Evolutionary conservation across 1,139 yeast species (phyloP).

Genomic region (Suhomyces atakaporum): DNA sequence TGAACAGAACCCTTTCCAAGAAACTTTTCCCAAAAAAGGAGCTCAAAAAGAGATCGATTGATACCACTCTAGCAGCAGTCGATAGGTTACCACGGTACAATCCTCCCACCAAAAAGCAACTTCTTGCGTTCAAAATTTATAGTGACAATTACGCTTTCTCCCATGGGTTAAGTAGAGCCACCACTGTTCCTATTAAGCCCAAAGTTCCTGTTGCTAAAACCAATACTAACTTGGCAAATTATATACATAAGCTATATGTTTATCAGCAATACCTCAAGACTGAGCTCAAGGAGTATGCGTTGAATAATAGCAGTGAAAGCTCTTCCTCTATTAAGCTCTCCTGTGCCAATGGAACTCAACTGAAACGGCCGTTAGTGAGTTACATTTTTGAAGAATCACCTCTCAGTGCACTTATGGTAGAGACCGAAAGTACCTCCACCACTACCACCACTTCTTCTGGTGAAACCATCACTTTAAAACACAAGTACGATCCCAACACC

Average conservation of each 20-base stretch:
- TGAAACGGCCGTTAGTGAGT: neutral
- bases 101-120: constrained; percentile 18
- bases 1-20: constrained; percentile 12
- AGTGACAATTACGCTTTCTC: constrained; percentile 1
- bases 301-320: constrained; percentile 1
- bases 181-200: constrained; percentile 16
- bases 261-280: constrained; percentile 16
- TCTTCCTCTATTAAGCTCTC: constrained; percentile 1
- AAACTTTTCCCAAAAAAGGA: constrained; percentile 5
- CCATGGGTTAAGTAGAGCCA: neutral
- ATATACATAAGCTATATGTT: constrained; percentile 23
- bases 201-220: constrained; percentile 24
- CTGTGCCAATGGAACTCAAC: neutral
- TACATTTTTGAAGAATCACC: neutral
- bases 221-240: constrained; percentile 27
- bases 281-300: constrained; percentile 5
- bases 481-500: constrained; percentile 12
- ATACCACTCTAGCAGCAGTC: neutral
- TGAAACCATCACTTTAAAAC: constrained; percentile 12
- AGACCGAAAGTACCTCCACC: neutral
- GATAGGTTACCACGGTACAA: constrained; percentile 16
- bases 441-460: constrained; percentile 4
- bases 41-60: neutral
- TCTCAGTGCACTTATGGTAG: neutral
- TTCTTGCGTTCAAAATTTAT: constrained; percentile 10